Evolutionary conservation across 139 green algal genomes (phyloP).

Genomic region (Pleodorina starrii): DNA sequence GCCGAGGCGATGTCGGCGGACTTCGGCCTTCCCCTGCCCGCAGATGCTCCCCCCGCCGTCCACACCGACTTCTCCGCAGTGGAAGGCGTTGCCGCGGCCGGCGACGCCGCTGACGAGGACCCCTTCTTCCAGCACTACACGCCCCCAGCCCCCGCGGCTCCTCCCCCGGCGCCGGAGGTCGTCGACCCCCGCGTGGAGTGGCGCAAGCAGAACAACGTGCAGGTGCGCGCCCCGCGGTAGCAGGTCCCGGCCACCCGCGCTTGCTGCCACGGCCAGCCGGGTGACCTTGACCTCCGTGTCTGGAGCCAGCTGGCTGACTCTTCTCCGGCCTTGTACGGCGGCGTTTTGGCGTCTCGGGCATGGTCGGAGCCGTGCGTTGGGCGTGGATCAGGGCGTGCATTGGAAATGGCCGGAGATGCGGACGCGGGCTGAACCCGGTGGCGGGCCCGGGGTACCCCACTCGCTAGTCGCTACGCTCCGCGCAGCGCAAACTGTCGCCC

Average conservation of each 20-base stretch:
- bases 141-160: background rate
- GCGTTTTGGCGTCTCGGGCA: too few species aligned
- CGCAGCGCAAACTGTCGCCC: too few species aligned
- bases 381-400: too few species aligned
- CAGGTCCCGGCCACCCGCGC: too few species aligned
- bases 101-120: background rate
- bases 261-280: background rate
- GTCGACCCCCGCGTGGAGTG: constrained; percentile 41
- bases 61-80: background rate
- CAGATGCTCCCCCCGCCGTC: background rate
- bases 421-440: too few species aligned
- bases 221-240: background rate
- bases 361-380: too few species aligned
- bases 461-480: too few species aligned
- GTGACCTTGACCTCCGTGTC: too few species aligned
- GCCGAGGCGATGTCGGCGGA: background rate
- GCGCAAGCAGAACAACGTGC: constrained; percentile 38
- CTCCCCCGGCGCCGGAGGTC: background rate
- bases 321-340: too few species aligned
- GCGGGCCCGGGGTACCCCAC: too few species aligned
- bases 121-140: constrained; percentile 43
- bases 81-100: background rate
- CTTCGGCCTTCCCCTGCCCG: background rate
- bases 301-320: too few species aligned
- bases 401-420: too few species aligned